phyloP scores from a whole-genome alignment of 495 filamentous ascomycete genomes.

The Aspergillus coremiiformis region DNA sequence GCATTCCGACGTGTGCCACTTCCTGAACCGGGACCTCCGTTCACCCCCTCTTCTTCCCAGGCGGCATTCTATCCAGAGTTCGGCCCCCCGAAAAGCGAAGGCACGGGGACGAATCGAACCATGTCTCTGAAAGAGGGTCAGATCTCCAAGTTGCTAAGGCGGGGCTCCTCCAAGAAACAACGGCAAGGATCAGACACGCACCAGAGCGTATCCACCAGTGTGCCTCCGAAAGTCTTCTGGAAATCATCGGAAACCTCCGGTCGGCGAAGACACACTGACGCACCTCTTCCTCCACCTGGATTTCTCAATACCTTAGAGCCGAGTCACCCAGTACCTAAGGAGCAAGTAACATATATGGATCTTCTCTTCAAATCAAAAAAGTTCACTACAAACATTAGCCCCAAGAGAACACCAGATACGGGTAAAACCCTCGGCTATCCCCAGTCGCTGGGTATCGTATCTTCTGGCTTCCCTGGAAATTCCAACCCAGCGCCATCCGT shows the following conservation, averaged over 20 bases:
- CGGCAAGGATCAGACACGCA: slow-evolving; percentile 24
- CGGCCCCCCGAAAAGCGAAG: neutral
- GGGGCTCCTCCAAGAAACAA: slow-evolving; percentile 30
- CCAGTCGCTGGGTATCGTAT: slow-evolving; percentile 13
- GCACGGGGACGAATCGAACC: slow-evolving; percentile 13
- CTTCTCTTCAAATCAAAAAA: slow-evolving; percentile 21
- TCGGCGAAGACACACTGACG: slow-evolving; percentile 38
- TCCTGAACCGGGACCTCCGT: slow-evolving; percentile 28
- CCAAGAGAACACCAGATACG: neutral
- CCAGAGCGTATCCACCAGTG: slow-evolving; percentile 30
- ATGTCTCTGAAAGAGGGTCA: slow-evolving; percentile 23
- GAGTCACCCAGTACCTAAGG: slow-evolving; percentile 3
- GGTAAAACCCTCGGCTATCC: slow-evolving; percentile 10
- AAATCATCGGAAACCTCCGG: slow-evolving; percentile 13
- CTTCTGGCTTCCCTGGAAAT: slow-evolving; percentile 6
- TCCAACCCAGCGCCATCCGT: slow-evolving; percentile 19
- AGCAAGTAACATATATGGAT: slow-evolving; percentile 34
- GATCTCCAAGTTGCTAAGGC: slow-evolving; percentile 26
- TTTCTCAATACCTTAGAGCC: slow-evolving; percentile 22
- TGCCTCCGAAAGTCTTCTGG: slow-evolving; percentile 21
- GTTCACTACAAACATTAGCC: neutral
- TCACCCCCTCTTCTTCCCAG: slow-evolving; percentile 29
- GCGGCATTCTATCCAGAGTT: slow-evolving; percentile 15
- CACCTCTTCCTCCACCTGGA: slow-evolving; percentile 28
- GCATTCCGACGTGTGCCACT: slow-evolving; percentile 36